A percentile compares a stretch with the other conserved stretches of the same genome.
Evolutionary conservation across 2,329 filamentous ascomycete species (phyloP).

Genomic region (Pseudofabraea citricarpa): DNA sequence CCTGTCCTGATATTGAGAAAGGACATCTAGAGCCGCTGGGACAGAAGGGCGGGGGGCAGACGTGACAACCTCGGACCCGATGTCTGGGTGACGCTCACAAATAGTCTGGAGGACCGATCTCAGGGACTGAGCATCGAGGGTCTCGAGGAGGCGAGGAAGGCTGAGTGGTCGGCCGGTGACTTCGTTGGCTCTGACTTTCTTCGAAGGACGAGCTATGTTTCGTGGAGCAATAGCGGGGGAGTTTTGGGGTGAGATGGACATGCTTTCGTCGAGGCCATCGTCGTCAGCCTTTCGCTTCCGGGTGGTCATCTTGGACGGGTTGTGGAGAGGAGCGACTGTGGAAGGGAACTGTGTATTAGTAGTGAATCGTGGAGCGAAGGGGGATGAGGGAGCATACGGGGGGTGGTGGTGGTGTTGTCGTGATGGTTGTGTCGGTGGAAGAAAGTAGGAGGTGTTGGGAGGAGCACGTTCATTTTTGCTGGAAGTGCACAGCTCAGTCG

Average conservation of each 20-base stretch:
- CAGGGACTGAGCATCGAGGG: conserved; percentile 79
- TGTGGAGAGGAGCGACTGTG: conserved; percentile 39
- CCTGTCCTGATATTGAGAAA: conserved; percentile 74
- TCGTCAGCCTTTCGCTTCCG: conserved; percentile 85
- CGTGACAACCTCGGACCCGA: conserved; percentile 78
- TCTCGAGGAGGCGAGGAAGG: conserved; percentile 82
- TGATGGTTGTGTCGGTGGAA: conserved; percentile 56
- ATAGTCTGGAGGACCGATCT: conserved; percentile 84
- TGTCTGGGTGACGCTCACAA: conserved; percentile 82
- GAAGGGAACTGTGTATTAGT: conserved; percentile 7
- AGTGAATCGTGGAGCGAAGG: conserved; percentile 30
- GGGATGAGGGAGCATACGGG: conserved; percentile 39
- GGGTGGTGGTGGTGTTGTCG: conserved; percentile 43
- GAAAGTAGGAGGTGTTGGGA: conserved; percentile 51
- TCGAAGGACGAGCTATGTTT: conserved; percentile 60
- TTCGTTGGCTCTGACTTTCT: conserved; percentile 61
- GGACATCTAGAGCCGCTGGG: conserved; percentile 70
- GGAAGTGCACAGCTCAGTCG: conserved; percentile 1
- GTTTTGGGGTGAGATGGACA: conserved; percentile 81
- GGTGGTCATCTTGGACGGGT: conserved; percentile 39
- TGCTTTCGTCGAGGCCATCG: conserved; percentile 73
- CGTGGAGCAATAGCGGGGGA: conserved; percentile 73
- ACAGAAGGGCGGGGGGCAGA: conserved; percentile 86
- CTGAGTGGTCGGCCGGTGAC: conserved; percentile 61
- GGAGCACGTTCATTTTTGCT: conserved; percentile 55